Base-by-base conservation (phyloP, 768 basidiomycete genomes). In the Kwoniella botswanensis region DNA sequence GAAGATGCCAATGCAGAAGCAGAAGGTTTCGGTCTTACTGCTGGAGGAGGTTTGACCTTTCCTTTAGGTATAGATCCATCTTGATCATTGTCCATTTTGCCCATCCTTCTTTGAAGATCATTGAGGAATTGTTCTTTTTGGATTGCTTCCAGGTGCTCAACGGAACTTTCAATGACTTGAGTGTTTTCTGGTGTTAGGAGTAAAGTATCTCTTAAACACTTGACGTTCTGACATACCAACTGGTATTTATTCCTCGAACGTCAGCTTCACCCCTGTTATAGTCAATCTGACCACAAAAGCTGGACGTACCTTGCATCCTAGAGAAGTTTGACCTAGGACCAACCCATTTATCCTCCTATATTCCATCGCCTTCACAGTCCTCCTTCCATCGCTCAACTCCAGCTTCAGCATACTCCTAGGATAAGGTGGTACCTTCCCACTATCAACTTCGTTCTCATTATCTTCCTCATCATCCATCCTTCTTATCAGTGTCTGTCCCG, bases 381-480 rank as follows among this genome's bases (percentile, higher is more conserved):
- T 87, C 15, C 85, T 81, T n/a, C 95, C 95, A 80, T 98, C 95
- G 63, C 88, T 90, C 62, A 97, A 82, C 74, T 90, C 86, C 35
- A 97, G 86, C 55, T 85, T 87, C 67, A 97, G 86, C 89, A 93
- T 93, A 41, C 89, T 88, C 63, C 93, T 85, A 3, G 93, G 89
- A 82, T 93, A 98, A 67, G 87, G 90, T 2, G 93, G 93, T 63
- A 93, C 87, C 0, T 90, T 90, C 0, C 90, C 92, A 80, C 90
- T 90, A 11, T 89, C 90, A 64, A 88, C 88, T 2, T 88, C 85
- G 18, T 76, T 77, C 43, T 86, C 85, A 67, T 71, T 71, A 1
- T 75, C 71, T 21, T 60, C 69, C 3, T 76, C 77, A 55, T 79
- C 77, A 43, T 74, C 78, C 72, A 83, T 78, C 26, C 79, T 43